These are phyloP conservation scores for Saccharomycopsis schoenii DNA, from an alignment of 805 yeast species.

Conservation along the genomic window DNA sequence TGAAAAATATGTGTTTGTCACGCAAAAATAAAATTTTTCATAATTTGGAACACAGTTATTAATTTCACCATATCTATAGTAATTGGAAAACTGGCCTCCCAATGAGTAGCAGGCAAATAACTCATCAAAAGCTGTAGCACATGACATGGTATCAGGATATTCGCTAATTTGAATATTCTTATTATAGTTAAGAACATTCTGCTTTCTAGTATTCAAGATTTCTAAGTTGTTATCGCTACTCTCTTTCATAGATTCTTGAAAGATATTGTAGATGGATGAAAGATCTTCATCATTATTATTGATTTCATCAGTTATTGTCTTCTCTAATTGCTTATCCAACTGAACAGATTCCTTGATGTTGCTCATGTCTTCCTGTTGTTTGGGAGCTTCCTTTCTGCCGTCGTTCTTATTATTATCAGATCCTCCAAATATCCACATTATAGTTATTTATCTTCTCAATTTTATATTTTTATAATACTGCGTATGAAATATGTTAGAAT, in stretches of 20 bases:
- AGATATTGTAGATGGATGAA: slow-evolving; percentile 9
- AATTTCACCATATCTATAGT: slow-evolving; percentile 75
- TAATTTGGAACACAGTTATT: slow-evolving; percentile 61
- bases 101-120: slow-evolving; percentile 76
- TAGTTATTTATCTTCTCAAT: not conserved
- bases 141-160: slow-evolving; percentile 37
- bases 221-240: not conserved
- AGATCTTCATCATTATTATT: slow-evolving; percentile 11
- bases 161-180: slow-evolving; percentile 3
- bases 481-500: not conserved
- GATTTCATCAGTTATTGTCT: slow-evolving; percentile 1
- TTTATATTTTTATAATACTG: too few species aligned
- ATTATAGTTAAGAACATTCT: slow-evolving; percentile 2
- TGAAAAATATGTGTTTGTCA: slow-evolving; percentile 46
- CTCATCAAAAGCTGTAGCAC: slow-evolving; percentile 81
- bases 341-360: not conserved
- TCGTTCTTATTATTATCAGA: not conserved
- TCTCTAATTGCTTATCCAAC: not conserved
- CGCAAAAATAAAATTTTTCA: slow-evolving; percentile 72
- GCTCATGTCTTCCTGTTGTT: not conserved
- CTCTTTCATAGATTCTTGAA: slow-evolving; percentile 11
- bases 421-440: not conserved
- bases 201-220: slow-evolving; percentile 4
- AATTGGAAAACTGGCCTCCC: slow-evolving; percentile 81
- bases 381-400: not conserved